These are phyloP conservation scores for Sphenostylis stenocarpa DNA, from an alignment of 306 rosid genomes.

Conservation along the genomic window DNA sequence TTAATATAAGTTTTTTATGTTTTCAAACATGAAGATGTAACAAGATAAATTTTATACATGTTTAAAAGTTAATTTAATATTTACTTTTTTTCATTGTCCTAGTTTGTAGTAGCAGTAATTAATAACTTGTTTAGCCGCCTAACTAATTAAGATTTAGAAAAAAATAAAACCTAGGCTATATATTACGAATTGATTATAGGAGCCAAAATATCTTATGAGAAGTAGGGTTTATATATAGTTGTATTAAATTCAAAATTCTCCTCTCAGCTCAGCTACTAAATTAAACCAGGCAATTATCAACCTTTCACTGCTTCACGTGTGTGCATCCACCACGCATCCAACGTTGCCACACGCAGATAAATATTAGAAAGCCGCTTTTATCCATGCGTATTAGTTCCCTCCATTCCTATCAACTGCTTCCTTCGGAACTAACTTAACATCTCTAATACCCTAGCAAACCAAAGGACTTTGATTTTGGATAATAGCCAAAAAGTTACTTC, in stretches of 20 bases:
- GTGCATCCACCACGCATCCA: neutral
- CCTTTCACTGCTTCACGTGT: neutral
- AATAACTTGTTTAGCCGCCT: too few relatives aligned
- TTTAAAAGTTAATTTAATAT: too few relatives aligned
- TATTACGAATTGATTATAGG: neutral
- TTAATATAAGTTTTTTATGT: too few relatives aligned
- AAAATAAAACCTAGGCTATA: too few relatives aligned
- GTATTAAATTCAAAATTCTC: neutral
- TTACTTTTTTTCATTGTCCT: too few relatives aligned
- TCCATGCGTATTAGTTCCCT: neutral
- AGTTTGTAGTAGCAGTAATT: too few relatives aligned
- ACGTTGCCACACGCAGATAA: neutral
- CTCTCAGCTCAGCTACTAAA: neutral
- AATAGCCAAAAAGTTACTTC: neutral
- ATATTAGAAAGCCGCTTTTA: neutral
- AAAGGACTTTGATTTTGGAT: neutral
- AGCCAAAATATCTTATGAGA: slow-evolving; percentile 2
- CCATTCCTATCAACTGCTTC: neutral
- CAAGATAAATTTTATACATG: too few relatives aligned
- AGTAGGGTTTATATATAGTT: slow-evolving; percentile 11
- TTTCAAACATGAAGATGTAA: too few relatives aligned
- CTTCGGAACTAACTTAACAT: neutral
- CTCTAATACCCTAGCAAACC: neutral
- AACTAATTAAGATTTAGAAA: too few relatives aligned
- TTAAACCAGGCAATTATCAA: neutral